Conservation (phyloP, 176 grass and related monocot species). For the Hordeum marinum region DNA sequence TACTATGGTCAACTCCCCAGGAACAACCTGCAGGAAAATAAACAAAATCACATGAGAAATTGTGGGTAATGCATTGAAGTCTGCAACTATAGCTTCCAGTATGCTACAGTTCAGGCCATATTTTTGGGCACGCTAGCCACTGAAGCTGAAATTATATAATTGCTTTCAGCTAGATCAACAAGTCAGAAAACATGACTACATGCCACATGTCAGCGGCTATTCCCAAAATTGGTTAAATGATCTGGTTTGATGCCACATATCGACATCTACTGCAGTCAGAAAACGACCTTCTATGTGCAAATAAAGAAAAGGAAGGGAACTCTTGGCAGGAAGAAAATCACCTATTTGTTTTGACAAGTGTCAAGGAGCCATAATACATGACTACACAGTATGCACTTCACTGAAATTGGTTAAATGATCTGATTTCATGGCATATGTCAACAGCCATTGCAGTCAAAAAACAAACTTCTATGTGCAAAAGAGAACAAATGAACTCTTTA, state of each 20-base stretch:
- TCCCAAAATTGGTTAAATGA: background rate
- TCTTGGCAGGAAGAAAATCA: background rate
- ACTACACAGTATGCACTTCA: background rate
- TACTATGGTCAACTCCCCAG: slow-evolving; percentile 88
- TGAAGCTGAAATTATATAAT: slow-evolving; percentile 4
- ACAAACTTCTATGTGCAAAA: background rate
- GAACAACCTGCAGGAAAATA: slow-evolving; percentile 57
- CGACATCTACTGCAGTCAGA: background rate
- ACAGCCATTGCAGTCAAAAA: slow-evolving; percentile 3
- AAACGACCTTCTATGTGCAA: background rate
- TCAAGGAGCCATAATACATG: background rate
- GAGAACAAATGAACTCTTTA: background rate
- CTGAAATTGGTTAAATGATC: background rate
- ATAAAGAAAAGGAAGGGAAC: background rate
- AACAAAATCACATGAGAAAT: slow-evolving; percentile 13
- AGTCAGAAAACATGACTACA: background rate
- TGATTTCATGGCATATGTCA: background rate
- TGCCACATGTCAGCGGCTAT: background rate
- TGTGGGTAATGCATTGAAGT: background rate
- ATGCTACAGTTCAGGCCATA: slow-evolving; percentile 1
- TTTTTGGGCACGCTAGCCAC: background rate
- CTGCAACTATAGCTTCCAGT: background rate
- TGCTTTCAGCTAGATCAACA: background rate
- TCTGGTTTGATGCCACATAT: background rate
- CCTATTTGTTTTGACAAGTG: background rate